Evolutionary conservation across 768 basidiomycete species (phyloP).

Genomic region (Panaeolus papilionaceus): DNA sequence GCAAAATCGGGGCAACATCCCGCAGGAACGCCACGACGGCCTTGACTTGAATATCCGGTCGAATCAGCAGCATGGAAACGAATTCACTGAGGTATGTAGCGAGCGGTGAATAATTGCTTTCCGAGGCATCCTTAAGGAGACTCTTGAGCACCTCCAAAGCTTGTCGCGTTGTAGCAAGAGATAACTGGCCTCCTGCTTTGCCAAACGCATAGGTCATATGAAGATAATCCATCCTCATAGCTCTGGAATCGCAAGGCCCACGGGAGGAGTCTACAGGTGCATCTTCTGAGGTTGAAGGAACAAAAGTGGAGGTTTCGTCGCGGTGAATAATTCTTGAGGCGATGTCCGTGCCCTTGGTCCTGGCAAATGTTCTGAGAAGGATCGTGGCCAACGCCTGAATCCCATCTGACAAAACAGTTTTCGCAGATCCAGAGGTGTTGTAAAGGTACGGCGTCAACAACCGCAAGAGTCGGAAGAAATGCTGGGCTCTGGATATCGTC

Average conservation of each 20-base stretch:
- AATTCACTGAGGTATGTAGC: constrained; percentile 62
- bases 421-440: constrained; percentile 56
- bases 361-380: constrained; percentile 49
- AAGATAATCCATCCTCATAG: constrained; percentile 73
- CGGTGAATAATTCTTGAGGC: constrained; percentile 31
- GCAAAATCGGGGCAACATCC: constrained; percentile 62
- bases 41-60: constrained; percentile 52
- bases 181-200: constrained; percentile 54
- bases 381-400: constrained; percentile 70
- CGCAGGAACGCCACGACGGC: constrained; percentile 57
- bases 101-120: constrained; percentile 42
- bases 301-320: constrained; percentile 35
- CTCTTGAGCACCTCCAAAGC: constrained; percentile 61
- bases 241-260: constrained; percentile 55
- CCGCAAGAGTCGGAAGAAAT: constrained; percentile 70
- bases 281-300: constrained; percentile 37
- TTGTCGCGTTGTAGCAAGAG: constrained; percentile 46
- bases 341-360: constrained; percentile 51
- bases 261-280: constrained; percentile 49
- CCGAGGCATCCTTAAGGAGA: constrained; percentile 59
- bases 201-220: constrained; percentile 56
- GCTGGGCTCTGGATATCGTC: constrained; percentile 67
- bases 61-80: constrained; percentile 53
- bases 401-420: constrained; percentile 67
- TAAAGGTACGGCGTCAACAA: constrained; percentile 63